Conservation (phyloP, 805 yeast genomes). For the Monosporozyma servazzii region DNA sequence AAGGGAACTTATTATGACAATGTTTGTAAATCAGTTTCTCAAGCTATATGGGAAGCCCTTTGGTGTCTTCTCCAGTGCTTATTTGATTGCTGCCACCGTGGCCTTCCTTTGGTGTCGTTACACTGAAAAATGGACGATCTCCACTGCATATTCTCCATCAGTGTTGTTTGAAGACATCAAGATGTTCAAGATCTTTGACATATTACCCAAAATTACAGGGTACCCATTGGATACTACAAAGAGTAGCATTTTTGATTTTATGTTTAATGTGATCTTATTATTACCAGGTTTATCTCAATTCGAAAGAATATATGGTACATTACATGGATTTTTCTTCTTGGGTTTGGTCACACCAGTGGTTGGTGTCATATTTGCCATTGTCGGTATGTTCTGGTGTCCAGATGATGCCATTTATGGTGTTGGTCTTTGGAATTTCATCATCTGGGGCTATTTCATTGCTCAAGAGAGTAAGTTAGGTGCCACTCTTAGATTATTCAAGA, state of each 20-base stretch:
- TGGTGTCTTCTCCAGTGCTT: slow-evolving; percentile 1
- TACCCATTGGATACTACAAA: slow-evolving; percentile 2
- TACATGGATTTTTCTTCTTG: slow-evolving; percentile 1
- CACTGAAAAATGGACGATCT: background rate
- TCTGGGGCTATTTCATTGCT: slow-evolving; percentile 2
- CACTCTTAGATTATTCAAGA: background rate
- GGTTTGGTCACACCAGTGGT: background rate
- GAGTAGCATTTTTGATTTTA: background rate
- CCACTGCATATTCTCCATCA: background rate
- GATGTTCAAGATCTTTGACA: background rate
- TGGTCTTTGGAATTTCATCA: background rate
- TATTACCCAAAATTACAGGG: background rate
- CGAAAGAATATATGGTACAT: slow-evolving; percentile 2
- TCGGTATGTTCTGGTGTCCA: background rate
- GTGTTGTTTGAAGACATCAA: background rate
- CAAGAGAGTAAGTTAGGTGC: slow-evolving; percentile 3
- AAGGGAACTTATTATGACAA: no score
- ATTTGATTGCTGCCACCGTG: background rate
- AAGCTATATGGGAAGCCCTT: background rate
- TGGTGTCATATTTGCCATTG: background rate
- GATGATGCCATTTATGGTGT: background rate
- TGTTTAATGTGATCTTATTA: background rate
- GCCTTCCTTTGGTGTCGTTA: background rate
- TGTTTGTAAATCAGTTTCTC: background rate
- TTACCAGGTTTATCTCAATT: slow-evolving; percentile 1